A percentile compares a stretch with the other conserved stretches of the same genome.
Conservation (phyloP, 2,329 filamentous ascomycete species). For the Aspergillus novofumigatus region DNA sequence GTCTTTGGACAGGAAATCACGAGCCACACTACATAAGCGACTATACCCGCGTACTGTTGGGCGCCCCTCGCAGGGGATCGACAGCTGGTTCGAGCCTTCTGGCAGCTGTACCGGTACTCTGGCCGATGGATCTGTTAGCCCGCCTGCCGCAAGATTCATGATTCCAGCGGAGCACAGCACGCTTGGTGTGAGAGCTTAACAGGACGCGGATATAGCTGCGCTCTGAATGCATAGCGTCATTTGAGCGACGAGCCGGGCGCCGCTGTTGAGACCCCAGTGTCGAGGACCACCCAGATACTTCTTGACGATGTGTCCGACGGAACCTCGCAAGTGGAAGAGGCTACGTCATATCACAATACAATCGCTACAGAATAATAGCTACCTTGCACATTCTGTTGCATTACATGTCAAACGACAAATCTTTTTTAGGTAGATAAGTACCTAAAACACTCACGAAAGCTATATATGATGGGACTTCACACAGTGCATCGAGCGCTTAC, state of each 20-base stretch:
- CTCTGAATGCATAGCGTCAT: neutral
- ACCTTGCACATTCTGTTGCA: neutral
- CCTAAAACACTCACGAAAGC: slow-evolving; percentile 3
- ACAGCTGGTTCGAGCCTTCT: neutral
- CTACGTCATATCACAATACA: neutral
- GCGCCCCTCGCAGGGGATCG: neutral
- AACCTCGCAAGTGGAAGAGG: neutral
- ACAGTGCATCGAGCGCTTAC: neutral
- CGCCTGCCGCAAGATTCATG: neutral
- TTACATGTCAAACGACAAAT: neutral
- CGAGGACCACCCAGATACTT: neutral
- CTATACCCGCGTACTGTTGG: neutral
- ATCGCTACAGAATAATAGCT: neutral
- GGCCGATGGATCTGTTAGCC: neutral
- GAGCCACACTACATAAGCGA: neutral
- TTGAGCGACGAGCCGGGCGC: neutral
- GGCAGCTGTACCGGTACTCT: neutral
- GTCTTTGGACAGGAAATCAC: neutral
- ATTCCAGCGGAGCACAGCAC: neutral
- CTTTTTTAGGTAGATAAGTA: neutral
- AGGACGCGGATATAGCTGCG: neutral
- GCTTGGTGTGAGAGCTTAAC: neutral
- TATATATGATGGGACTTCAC: slow-evolving; percentile 1
- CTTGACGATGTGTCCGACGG: neutral
- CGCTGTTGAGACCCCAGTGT: neutral